phyloP scores from a whole-genome alignment of 495 filamentous ascomycete genomes.

The Annulohypoxylon maeteangense region DNA sequence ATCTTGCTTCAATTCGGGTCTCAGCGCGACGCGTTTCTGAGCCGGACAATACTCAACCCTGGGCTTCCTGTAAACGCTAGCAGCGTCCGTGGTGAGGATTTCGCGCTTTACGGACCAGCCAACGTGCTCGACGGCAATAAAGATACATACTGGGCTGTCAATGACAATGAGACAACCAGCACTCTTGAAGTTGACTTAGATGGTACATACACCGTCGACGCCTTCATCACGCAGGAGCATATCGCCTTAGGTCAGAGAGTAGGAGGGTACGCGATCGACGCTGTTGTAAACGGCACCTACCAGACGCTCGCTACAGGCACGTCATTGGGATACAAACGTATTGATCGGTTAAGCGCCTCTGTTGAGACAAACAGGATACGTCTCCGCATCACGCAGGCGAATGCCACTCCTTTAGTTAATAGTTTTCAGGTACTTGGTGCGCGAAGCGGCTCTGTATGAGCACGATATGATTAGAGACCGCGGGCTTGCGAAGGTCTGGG shows the following conservation, averaged over 20 bases:
- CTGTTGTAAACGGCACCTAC: conserved; percentile 27
- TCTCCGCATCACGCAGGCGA: conserved; percentile 42
- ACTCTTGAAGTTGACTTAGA: conserved; percentile 40
- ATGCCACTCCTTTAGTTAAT: conserved; percentile 39
- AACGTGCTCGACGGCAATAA: conserved; percentile 37
- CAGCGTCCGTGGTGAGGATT: conserved; percentile 35
- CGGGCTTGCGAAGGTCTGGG: no score
- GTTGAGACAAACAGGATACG: conserved; percentile 35
- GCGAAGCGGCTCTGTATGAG: not conserved
- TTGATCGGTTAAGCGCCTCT: conserved; percentile 22
- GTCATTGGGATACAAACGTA: conserved; percentile 45
- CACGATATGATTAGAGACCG: no score
- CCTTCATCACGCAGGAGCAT: conserved; percentile 44
- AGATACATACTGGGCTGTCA: conserved; percentile 40
- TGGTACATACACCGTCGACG: conserved; percentile 26
- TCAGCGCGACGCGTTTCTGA: conserved; percentile 39
- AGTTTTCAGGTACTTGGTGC: conserved; percentile 42
- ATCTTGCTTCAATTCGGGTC: conserved; percentile 35
- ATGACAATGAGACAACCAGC: conserved; percentile 34
- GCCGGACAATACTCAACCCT: conserved; percentile 27
- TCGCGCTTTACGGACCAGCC: conserved; percentile 32
- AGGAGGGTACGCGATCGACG: conserved; percentile 42
- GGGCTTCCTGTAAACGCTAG: conserved; percentile 34
- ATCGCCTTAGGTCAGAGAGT: conserved; percentile 45
- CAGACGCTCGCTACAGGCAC: conserved; percentile 41